These are phyloP conservation scores for Avena atlantica DNA, from an alignment of 176 grass and related monocot species.

Conservation along the genomic window DNA sequence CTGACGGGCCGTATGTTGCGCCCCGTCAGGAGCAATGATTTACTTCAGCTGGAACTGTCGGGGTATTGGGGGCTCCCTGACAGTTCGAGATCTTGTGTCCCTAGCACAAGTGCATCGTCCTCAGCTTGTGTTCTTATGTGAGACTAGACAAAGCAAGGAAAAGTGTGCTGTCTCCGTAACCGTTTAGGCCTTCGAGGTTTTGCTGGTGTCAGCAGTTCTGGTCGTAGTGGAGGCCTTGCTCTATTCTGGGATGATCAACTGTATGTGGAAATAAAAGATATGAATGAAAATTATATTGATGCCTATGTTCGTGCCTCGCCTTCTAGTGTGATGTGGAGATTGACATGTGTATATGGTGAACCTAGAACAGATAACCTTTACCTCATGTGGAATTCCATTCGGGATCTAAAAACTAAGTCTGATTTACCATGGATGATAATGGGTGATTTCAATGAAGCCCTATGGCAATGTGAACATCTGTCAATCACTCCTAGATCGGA, in stretches of 20 bases:
- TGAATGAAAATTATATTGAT: neutral
- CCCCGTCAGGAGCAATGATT: no score
- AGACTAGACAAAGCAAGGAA: neutral
- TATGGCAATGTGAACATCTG: no score
- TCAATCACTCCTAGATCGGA: no score
- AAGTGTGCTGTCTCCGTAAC: neutral
- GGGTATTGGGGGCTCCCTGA: neutral
- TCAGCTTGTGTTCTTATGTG: neutral
- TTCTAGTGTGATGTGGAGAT: neutral
- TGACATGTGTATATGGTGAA: neutral
- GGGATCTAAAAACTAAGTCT: no score
- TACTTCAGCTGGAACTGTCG: no score
- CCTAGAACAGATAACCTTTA: no score
- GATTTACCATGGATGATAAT: no score
- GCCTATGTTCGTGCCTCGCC: neutral
- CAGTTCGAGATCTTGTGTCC: neutral
- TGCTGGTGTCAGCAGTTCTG: neutral
- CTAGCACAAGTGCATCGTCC: neutral
- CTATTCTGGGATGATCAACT: neutral
- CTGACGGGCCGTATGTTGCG: no score
- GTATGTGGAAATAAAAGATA: neutral
- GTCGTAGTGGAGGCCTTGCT: neutral
- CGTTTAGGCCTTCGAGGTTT: neutral
- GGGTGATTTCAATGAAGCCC: no score
- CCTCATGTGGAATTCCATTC: no score